Conservation (phyloP, 768 basidiomycete genomes). For the Pulveroboletus ravenelii region DNA sequence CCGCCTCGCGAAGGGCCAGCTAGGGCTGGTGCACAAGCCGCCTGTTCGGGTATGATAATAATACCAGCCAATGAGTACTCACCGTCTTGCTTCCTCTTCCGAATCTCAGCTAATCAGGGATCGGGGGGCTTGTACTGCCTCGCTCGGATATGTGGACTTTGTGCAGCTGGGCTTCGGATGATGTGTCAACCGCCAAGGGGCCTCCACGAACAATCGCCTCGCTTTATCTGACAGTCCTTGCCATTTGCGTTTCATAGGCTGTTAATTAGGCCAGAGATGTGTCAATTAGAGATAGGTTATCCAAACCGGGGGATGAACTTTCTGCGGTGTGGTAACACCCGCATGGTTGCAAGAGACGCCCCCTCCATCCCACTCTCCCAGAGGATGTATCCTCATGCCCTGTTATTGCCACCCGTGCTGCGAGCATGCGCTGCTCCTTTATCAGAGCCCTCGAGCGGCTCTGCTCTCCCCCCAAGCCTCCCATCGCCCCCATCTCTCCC, state of each 20-base stretch:
- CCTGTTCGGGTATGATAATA: constrained; percentile 21
- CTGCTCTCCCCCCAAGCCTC: constrained; percentile 6
- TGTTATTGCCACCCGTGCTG: constrained; percentile 20
- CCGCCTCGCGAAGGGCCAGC: constrained; percentile 8
- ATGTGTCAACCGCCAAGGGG: constrained; percentile 22
- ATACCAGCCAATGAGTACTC: constrained; percentile 21
- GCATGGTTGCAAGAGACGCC: constrained; percentile 18
- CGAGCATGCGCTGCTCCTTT: constrained; percentile 26
- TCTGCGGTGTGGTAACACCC: constrained; percentile 23
- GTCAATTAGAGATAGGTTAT: constrained; percentile 26
- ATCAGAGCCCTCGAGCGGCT: constrained; percentile 15
- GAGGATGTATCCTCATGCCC: constrained; percentile 27
- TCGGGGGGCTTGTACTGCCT: constrained; percentile 22
- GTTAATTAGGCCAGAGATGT: constrained; percentile 27
- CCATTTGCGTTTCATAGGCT: constrained; percentile 28
- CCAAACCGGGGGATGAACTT: constrained; percentile 26
- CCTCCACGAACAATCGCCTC: constrained; percentile 16
- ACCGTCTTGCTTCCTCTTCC: constrained; percentile 6
- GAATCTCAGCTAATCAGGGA: constrained; percentile 15
- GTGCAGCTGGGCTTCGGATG: constrained; percentile 11
- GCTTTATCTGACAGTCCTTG: constrained; percentile 21
- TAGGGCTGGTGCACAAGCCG: constrained; percentile 1
- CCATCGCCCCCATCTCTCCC: constrained; percentile 3
- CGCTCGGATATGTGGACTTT: constrained; percentile 22
- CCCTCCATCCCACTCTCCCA: constrained; percentile 17